These are phyloP conservation scores for Pseudogymnoascus destructans DNA, from an alignment of 2,329 filamentous ascomycete genomes.

Conservation along the genomic window DNA sequence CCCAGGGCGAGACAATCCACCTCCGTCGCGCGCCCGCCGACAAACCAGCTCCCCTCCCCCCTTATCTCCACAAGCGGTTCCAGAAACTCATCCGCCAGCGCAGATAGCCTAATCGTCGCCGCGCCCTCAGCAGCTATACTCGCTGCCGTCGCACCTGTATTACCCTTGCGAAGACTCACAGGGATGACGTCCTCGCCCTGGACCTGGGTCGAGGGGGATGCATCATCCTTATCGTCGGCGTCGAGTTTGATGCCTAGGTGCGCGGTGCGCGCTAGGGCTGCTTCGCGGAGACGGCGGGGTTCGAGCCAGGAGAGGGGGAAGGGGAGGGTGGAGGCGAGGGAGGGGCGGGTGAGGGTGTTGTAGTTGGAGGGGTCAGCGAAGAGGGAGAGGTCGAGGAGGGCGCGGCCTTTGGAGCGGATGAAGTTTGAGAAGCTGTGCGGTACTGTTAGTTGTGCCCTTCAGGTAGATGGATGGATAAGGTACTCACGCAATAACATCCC, in stretches of 20 bases:
- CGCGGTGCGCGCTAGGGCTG: slow-evolving; percentile 56
- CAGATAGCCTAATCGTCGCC: slow-evolving; percentile 63
- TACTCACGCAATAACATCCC: slow-evolving; percentile 38
- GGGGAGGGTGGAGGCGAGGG: slow-evolving; percentile 65
- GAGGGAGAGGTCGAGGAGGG: slow-evolving; percentile 72
- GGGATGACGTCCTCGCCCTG: slow-evolving; percentile 26
- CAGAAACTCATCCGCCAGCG: slow-evolving; percentile 57
- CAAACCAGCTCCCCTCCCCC: slow-evolving; percentile 40
- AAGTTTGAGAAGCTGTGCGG: slow-evolving; percentile 46
- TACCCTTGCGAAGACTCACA: slow-evolving; percentile 23
- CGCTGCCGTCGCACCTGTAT: slow-evolving; percentile 42
- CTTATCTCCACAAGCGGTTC: slow-evolving; percentile 55
- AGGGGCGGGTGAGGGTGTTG: slow-evolving; percentile 59
- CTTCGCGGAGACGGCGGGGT: slow-evolving; percentile 57
- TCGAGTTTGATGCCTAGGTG: slow-evolving; percentile 59
- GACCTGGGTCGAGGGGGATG: slow-evolving; percentile 25
- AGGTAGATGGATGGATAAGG: slow-evolving; percentile 6
- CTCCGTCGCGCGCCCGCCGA: slow-evolving; percentile 41
- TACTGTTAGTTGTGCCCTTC: slow-evolving; percentile 19
- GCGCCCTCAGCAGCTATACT: slow-evolving; percentile 54
- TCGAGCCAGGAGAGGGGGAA: slow-evolving; percentile 85
- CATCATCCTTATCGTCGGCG: slow-evolving; percentile 36
- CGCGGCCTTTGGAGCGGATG: slow-evolving; percentile 59
- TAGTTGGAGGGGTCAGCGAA: slow-evolving; percentile 90
- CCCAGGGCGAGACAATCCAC: slow-evolving; percentile 72